phyloP scores from a whole-genome alignment of 1,139 yeast species.

The Neolecta irregularis region DNA sequence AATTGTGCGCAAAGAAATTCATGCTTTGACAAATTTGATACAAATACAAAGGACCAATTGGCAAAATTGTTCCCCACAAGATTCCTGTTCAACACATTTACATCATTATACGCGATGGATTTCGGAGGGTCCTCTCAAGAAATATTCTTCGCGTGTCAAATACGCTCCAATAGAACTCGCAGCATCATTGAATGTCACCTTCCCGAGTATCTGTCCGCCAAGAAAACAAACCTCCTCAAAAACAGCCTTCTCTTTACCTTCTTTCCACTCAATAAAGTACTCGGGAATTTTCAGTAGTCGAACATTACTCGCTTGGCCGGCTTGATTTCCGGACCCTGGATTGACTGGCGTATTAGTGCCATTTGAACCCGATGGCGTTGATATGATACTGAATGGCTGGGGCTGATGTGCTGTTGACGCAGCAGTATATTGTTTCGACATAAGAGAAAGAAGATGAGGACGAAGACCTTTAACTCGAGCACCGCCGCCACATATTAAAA shows the following conservation, averaged over 20 bases:
- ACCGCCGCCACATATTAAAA: conserved; percentile 66
- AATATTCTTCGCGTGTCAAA: conserved; percentile 2
- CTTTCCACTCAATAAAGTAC: conserved; percentile 92
- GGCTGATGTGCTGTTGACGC: conserved; percentile 15
- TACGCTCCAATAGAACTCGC: conserved; percentile 3
- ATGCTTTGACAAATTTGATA: too few relatives aligned
- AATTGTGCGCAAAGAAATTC: too few relatives aligned
- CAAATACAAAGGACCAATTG: too few relatives aligned
- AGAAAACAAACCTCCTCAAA: conserved; percentile 11
- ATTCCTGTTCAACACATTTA: too few relatives aligned
- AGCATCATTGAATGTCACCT: conserved; percentile 3
- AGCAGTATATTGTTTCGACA: conserved; percentile 5
- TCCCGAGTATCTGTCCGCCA: conserved; percentile 7
- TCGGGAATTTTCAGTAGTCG: conserved; percentile 65
- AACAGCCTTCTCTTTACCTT: conserved; percentile 8
- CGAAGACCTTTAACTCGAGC: conserved; percentile 40
- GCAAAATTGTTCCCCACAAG: too few relatives aligned
- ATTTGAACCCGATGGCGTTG: conserved; percentile 14
- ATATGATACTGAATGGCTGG: conserved; percentile 6
- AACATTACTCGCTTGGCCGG: conserved; percentile 31
- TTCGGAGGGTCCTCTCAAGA: conserved; percentile 2
- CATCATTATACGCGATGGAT: not conserved
- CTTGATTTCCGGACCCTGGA: conserved; percentile 13
- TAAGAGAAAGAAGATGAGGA: conserved; percentile 5
- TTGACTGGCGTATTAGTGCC: conserved; percentile 17